Percentiles rank a stretch among this genome's conserved stretches.
These are phyloP conservation scores for Gynostemma pentaphyllum DNA, from an alignment of 306 rosid genomes.

Conservation along the genomic window DNA sequence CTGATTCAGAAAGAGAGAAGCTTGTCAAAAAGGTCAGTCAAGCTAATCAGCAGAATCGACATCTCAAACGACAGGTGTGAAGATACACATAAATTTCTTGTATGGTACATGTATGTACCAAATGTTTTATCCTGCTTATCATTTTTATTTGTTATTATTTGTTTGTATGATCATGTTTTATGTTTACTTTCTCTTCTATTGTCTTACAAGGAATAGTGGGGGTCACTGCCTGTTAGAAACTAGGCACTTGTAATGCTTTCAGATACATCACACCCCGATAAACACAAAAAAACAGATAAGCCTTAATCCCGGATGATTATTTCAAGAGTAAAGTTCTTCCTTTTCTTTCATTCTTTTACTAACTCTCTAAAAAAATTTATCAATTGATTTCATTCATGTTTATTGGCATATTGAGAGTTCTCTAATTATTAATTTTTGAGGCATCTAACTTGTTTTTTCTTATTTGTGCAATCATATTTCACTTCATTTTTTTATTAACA, in stretches of 20 bases:
- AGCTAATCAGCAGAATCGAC: conserved; percentile 84
- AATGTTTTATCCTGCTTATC: background rate
- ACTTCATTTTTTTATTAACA: background rate
- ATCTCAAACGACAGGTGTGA: conserved; percentile 87
- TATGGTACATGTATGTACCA: background rate
- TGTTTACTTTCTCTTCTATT: conserved; percentile 4
- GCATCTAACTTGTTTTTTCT: background rate
- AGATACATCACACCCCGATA: background rate
- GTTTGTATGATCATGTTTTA: background rate
- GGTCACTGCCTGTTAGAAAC: too few species aligned
- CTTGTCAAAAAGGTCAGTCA: conserved; percentile 75
- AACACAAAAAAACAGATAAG: too few species aligned
- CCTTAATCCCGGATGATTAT: too few species aligned
- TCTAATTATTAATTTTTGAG: background rate
- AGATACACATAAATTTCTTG: background rate
- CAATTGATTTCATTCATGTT: background rate
- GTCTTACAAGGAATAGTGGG: too few species aligned
- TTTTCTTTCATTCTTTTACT: too few species aligned
- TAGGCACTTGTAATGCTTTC: background rate
- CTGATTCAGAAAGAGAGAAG: conserved; percentile 57
- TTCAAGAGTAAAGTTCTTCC: too few species aligned
- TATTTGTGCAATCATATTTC: background rate
- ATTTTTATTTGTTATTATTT: background rate
- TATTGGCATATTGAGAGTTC: background rate
- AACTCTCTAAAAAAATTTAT: too few species aligned